Conservation (phyloP, 179 eudicot species). For the Silene coronaria region DNA sequence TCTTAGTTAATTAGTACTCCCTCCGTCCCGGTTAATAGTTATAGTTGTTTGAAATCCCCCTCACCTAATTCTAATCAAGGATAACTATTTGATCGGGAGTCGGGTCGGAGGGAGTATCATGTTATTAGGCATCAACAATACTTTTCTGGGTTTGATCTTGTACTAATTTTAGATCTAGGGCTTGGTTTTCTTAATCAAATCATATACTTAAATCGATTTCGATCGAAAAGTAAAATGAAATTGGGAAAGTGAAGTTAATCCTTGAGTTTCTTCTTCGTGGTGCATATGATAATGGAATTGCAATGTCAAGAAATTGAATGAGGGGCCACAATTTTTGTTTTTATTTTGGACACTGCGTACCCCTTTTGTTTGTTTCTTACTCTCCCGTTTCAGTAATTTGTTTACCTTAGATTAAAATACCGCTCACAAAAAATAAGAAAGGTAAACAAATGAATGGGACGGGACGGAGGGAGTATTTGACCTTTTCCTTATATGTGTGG, state of each 20-base stretch:
- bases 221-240: no score
- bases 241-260: not conserved
- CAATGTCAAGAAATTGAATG: not conserved
- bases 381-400: no score
- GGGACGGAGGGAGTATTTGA: no score
- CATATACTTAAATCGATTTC: not conserved
- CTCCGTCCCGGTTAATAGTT: no score
- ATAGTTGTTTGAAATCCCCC: no score
- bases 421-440: no score
- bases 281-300: not conserved
- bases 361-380: not conserved
- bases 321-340: constrained; percentile 10
- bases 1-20: not conserved
- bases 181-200: constrained; percentile 9
- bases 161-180: constrained; percentile 28
- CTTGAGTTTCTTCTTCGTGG: not conserved
- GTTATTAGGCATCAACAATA: not conserved
- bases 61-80: no score
- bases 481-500: not conserved
- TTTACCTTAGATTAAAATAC: no score
- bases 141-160: constrained; percentile 8
- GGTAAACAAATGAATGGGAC: no score
- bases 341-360: constrained; percentile 6
- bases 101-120: no score
- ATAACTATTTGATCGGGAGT: no score